Evolutionary conservation across 352 stramenopile genomes (phyloP).

Genomic region (Phytopythium helicoides): DNA sequence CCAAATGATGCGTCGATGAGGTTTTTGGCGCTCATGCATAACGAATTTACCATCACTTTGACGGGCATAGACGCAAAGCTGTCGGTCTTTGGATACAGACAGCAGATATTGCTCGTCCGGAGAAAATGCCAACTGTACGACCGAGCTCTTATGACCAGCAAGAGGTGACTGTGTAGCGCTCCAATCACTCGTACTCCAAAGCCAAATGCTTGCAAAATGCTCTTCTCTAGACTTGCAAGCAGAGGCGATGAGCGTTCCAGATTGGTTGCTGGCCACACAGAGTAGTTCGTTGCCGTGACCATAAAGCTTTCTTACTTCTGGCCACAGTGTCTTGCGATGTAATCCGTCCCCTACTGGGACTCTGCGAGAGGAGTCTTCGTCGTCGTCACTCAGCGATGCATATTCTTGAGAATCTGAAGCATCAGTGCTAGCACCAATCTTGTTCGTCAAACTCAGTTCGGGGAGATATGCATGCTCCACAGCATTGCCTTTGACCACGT

Average conservation of each 20-base stretch:
- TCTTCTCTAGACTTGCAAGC: conserved; percentile 79
- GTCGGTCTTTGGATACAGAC: conserved; percentile 72
- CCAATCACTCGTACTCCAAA: conserved; percentile 67
- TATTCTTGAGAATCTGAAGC: conserved; percentile 15
- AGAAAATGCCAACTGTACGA: conserved; percentile 76
- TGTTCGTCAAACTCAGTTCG: conserved; percentile 79
- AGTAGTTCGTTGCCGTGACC: conserved; percentile 80
- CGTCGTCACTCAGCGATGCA: conserved; percentile 17
- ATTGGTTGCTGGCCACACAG: conserved; percentile 54
- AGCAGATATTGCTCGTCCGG: conserved; percentile 54
- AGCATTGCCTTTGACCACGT: not conserved
- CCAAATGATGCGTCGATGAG: conserved; percentile 81
- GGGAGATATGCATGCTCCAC: conserved; percentile 67
- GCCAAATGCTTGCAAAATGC: conserved; percentile 50
- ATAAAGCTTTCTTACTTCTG: conserved; percentile 74
- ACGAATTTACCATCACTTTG: conserved; percentile 23
- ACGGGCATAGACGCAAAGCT: conserved; percentile 64
- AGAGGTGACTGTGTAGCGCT: conserved; percentile 40
- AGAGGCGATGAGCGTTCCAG: conserved; percentile 53
- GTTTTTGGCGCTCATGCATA: conserved; percentile 50
- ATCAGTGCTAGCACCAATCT: conserved; percentile 19
- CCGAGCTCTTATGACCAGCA: conserved; percentile 72
- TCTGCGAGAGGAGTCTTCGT: conserved; percentile 6
- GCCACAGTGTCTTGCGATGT: conserved; percentile 68
- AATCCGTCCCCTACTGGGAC: conserved; percentile 66